Evolutionary conservation across 805 yeast species (phyloP).

Genomic region (Candida sanyiensis): DNA sequence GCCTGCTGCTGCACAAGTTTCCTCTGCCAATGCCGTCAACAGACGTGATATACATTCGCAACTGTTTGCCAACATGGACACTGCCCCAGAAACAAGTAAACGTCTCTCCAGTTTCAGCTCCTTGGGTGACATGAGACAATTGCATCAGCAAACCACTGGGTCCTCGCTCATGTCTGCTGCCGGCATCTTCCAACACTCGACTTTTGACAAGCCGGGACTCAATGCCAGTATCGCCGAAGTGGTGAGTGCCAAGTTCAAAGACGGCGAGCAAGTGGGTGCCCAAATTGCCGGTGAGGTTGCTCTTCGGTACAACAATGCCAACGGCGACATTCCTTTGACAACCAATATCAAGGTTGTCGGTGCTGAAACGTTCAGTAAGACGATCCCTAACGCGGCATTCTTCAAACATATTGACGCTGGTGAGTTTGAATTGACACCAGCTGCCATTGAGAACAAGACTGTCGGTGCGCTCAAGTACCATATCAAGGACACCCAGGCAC

Average conservation of each 20-base stretch:
- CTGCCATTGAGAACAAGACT: constrained; percentile 53
- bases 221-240: constrained; percentile 86
- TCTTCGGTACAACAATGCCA: constrained; percentile 48
- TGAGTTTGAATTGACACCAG: constrained; percentile 43
- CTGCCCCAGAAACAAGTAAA: constrained; percentile 27
- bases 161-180: constrained; percentile 31
- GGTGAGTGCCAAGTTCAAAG: constrained; percentile 65
- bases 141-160: constrained; percentile 41
- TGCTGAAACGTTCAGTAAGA: constrained; percentile 33
- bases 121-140: constrained; percentile 25
- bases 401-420: constrained; percentile 42
- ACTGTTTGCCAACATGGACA: constrained; percentile 40
- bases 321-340: constrained; percentile 23
- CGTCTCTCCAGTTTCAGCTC: constrained; percentile 25
- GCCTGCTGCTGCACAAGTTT: constrained; percentile 9
- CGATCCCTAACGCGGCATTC: constrained; percentile 48
- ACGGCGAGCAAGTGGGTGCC: constrained; percentile 54
- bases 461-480: constrained; percentile 80
- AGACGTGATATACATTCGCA: constrained; percentile 42
- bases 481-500: constrained; percentile 47
- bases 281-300: constrained; percentile 84
- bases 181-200: constrained; percentile 44
- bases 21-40: background rate
- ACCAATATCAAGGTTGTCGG: constrained; percentile 40
- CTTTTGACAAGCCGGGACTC: constrained; percentile 53